Conservation (phyloP, 805 yeast species). For the Yarrowia osloensis region DNA sequence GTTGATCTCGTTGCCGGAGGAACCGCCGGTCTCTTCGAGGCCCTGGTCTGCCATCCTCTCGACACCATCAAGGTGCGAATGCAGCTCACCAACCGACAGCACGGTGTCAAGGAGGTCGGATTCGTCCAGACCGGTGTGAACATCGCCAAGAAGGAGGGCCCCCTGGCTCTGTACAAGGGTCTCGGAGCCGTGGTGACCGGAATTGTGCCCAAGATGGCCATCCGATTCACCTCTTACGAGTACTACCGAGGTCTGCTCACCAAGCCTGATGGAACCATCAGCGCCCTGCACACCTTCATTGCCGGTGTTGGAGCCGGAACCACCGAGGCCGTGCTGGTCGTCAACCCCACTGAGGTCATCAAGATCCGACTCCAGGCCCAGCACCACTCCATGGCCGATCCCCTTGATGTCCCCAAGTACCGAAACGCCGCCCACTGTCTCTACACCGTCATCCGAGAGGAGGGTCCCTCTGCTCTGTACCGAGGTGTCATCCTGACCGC, state of each 20-base stretch:
- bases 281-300: slow-evolving; percentile 74
- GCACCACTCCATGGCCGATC: slow-evolving; percentile 84
- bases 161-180: slow-evolving; percentile 88
- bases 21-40: slow-evolving; percentile 95
- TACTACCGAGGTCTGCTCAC: slow-evolving; percentile 72
- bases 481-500: slow-evolving; percentile 96
- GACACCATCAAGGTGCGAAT: slow-evolving; percentile 96
- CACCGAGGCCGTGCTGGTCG: slow-evolving; percentile 92
- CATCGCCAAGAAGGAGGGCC: slow-evolving; percentile 77
- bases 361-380: slow-evolving; percentile 96
- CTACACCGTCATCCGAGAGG: slow-evolving; percentile 80
- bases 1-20: slow-evolving; percentile 78
- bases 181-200: slow-evolving; percentile 97
- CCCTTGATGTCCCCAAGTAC: slow-evolving; percentile 77
- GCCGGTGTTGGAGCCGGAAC: slow-evolving; percentile 98
- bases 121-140: slow-evolving; percentile 77
- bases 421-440: slow-evolving; percentile 92
- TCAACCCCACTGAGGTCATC: slow-evolving; percentile 96
- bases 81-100: slow-evolving; percentile 66
- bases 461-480: slow-evolving; percentile 84
- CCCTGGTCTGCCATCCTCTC: slow-evolving; percentile 96
- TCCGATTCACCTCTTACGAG: slow-evolving; percentile 92
- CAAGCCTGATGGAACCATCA: slow-evolving; percentile 57
- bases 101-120: slow-evolving; percentile 70
- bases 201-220: slow-evolving; percentile 97